Conservation (phyloP, 768 basidiomycete genomes). For the Termitomyces sp. region DNA sequence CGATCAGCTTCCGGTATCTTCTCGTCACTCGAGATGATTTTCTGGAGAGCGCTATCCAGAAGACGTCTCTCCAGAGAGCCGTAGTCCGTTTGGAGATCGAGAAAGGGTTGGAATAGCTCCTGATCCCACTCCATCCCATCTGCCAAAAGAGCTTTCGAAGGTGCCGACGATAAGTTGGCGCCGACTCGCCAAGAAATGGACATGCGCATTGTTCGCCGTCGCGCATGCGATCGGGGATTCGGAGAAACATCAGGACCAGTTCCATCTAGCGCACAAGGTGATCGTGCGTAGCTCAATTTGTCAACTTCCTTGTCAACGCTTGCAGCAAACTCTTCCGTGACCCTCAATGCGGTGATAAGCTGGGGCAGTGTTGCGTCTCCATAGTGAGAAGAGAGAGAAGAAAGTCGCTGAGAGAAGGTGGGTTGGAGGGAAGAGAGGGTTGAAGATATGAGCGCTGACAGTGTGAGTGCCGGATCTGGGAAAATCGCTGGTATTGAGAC, state of each 20-base stretch:
- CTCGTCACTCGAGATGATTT: constrained; percentile 38
- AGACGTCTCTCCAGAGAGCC: constrained; percentile 67
- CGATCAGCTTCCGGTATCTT: constrained; percentile 35
- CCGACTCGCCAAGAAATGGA: constrained; percentile 57
- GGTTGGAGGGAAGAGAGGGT: constrained; percentile 78
- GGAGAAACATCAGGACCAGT: constrained; percentile 13
- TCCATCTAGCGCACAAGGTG: constrained; percentile 16
- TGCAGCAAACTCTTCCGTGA: constrained; percentile 80
- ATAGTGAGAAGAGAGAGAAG: constrained; percentile 59
- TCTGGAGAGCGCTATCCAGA: constrained; percentile 53
- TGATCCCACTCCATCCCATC: constrained; percentile 78
- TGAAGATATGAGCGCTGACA: constrained; percentile 79
- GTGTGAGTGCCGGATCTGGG: constrained; percentile 71
- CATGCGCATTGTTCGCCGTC: constrained; percentile 57
- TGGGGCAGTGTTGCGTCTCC: constrained; percentile 60
- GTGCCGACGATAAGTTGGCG: constrained; percentile 24
- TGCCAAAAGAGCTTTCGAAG: constrained; percentile 16
- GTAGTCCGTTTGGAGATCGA: constrained; percentile 88
- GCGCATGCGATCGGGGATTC: constrained; percentile 22
- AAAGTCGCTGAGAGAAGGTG: constrained; percentile 73
- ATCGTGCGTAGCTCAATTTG: constrained; percentile 43
- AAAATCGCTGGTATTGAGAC: constrained; percentile 79
- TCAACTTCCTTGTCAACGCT: constrained; percentile 72
- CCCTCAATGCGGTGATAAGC: constrained; percentile 63
- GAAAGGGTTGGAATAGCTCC: constrained; percentile 89